Conservation (phyloP, 1,139 yeast species). For the Dujonia santamariae region DNA sequence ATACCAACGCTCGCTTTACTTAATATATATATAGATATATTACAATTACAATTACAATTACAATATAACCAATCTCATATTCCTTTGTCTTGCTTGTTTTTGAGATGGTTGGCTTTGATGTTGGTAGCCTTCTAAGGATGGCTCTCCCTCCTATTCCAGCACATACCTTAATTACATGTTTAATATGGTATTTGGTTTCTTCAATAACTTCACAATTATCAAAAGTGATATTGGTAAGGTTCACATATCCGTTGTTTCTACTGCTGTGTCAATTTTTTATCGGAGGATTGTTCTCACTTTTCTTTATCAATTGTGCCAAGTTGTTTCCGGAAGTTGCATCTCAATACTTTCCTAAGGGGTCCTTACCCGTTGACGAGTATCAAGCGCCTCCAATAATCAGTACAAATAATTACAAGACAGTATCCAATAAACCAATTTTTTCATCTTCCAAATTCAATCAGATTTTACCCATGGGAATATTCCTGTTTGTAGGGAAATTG, state of each 20-base stretch:
- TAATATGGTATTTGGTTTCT: conserved; percentile 45
- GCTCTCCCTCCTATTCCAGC: conserved; percentile 29
- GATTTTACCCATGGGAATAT: conserved; percentile 36
- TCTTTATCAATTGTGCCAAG: conserved; percentile 20
- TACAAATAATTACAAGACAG: conserved; percentile 1
- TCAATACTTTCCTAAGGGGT: conserved; percentile 28
- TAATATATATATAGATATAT: no score
- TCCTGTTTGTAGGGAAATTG: conserved; percentile 37
- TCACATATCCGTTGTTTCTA: conserved; percentile 47
- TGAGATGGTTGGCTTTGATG: no score
- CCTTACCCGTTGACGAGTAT: conserved; percentile 21
- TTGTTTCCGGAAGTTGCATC: conserved; percentile 17
- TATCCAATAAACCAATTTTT: no score
- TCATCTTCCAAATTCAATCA: conserved; percentile 26
- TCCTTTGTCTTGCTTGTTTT: no score
- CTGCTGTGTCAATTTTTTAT: conserved; percentile 48
- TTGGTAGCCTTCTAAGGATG: no score
- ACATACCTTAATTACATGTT: conserved; percentile 30
- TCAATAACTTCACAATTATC: conserved; percentile 49
- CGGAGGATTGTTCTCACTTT: conserved; percentile 31
- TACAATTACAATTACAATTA: no score
- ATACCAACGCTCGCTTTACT: no score
- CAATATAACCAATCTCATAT: no score
- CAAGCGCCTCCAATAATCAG: neutral
- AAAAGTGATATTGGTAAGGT: conserved; percentile 37